phyloP scores from a whole-genome alignment of 164 flowering plant species.

The Magnolia changhungtana region DNA sequence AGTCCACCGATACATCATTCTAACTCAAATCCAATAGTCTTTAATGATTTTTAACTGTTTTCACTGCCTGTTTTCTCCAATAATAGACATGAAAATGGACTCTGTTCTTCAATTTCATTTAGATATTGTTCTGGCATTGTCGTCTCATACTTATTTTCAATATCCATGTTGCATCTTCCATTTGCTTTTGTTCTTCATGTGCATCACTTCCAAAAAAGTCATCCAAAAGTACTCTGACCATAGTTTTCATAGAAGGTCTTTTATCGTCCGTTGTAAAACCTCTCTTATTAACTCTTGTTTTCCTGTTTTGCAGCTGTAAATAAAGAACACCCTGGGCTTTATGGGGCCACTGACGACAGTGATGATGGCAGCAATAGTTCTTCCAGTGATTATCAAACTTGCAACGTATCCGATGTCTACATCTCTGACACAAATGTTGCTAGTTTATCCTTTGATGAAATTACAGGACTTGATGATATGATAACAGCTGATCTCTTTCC shows the following conservation, averaged over 20 bases:
- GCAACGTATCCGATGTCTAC: slow-evolving; percentile 62
- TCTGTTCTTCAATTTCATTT: no score
- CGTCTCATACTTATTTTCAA: neutral
- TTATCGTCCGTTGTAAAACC: neutral
- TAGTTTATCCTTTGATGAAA: slow-evolving; percentile 42
- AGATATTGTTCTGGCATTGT: neutral
- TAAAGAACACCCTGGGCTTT: slow-evolving; percentile 16
- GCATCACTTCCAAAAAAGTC: neutral
- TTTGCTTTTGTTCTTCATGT: neutral
- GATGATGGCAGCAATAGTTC: slow-evolving; percentile 46
- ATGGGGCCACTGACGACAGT: slow-evolving; percentile 43
- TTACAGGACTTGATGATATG: slow-evolving; percentile 25
- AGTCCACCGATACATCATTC: no score
- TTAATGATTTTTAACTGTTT: no score
- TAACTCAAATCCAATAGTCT: no score
- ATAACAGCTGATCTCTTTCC: slow-evolving; percentile 27
- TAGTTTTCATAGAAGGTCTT: neutral
- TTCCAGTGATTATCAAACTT: slow-evolving; percentile 44
- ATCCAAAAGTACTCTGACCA: neutral
- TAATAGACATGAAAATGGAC: no score
- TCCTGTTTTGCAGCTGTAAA: slow-evolving; percentile 27
- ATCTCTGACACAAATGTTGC: slow-evolving; percentile 64
- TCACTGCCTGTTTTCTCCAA: no score
- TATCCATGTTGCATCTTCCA: neutral
- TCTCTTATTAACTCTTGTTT: neutral